Evolutionary conservation across 2,329 filamentous ascomycete genomes (phyloP).

Genomic region (Diaporthe australafricana): DNA sequence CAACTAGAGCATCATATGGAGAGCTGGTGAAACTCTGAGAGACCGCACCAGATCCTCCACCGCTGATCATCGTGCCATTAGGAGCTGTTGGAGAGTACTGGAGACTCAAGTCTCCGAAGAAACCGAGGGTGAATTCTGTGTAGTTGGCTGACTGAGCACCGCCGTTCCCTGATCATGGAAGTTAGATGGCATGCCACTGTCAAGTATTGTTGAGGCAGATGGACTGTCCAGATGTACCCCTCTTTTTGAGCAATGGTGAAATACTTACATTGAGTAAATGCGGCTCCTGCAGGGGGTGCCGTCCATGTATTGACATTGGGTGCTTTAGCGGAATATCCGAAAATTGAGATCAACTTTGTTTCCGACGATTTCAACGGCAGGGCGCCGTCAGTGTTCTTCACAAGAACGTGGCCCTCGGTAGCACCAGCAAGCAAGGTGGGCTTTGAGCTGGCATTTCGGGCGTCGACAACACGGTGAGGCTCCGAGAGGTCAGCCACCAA

Average conservation of each 20-base stretch:
- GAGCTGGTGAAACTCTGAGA: constrained; percentile 57
- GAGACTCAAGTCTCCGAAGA: constrained; percentile 42
- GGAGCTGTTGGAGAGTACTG: constrained; percentile 45
- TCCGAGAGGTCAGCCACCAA: constrained; percentile 61
- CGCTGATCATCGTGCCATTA: constrained; percentile 57
- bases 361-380: constrained; percentile 61
- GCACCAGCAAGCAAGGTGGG: constrained; percentile 64
- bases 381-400: constrained; percentile 69
- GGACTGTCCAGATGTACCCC: not conserved
- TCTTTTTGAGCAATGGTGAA: no score
- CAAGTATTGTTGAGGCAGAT: not conserved
- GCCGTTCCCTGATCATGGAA: constrained; percentile 44
- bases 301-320: constrained; percentile 56
- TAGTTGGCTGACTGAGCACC: constrained; percentile 53
- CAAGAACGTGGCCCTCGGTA: constrained; percentile 71
- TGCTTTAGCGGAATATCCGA: constrained; percentile 68
- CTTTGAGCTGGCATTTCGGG: constrained; percentile 58
- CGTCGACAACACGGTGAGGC: constrained; percentile 66
- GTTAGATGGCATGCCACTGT: not conserved
- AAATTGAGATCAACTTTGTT: constrained; percentile 65
- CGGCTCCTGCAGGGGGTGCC: constrained; percentile 42
- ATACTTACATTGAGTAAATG: constrained; percentile 40
- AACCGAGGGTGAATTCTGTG: constrained; percentile 46
- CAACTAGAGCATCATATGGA: constrained; percentile 66
- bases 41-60: constrained; percentile 57